Evolutionary conservation across 768 basidiomycete genomes (phyloP).

Genomic region (Glaciozyma antarctica): DNA sequence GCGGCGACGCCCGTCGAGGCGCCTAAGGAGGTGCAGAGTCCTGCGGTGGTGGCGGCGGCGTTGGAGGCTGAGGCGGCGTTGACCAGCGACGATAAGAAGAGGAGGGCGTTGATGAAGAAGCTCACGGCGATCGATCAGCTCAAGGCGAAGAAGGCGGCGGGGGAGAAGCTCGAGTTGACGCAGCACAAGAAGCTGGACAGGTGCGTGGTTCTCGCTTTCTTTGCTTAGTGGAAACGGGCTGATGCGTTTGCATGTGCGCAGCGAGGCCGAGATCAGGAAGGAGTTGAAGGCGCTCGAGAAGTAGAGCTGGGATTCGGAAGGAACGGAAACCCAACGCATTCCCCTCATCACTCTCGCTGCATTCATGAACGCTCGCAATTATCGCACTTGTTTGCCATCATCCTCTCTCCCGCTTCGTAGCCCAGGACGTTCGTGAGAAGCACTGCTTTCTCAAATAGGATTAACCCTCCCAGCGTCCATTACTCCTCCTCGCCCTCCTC

Average conservation of each 20-base stretch:
- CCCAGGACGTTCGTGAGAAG: no score
- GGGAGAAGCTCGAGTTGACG: slow-evolving; percentile 85
- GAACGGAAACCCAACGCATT: not conserved
- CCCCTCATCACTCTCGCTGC: no score
- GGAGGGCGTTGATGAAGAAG: slow-evolving; percentile 93
- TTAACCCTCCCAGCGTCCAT: no score
- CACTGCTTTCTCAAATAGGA: no score
- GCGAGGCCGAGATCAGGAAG: slow-evolving; percentile 27
- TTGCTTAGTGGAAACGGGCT: not conserved
- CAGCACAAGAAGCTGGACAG: slow-evolving; percentile 93
- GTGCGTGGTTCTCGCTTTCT: not conserved
- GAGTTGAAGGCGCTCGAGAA: slow-evolving; percentile 23
- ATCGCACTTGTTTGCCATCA: no score
- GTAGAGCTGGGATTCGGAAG: not conserved
- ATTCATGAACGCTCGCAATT: no score
- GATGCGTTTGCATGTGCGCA: not conserved
- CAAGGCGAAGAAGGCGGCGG: slow-evolving; percentile 79
- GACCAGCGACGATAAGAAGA: slow-evolving; percentile 76
- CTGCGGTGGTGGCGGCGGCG: not conserved
- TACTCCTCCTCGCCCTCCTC: no score
- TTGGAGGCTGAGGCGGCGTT: slow-evolving; percentile 42
- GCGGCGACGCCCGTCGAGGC: slow-evolving; percentile 35
- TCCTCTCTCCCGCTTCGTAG: no score
- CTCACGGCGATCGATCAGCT: slow-evolving; percentile 98
- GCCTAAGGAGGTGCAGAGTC: slow-evolving; percentile 17